Base-by-base conservation (phyloP, 805 yeast genomes). In the Jamesozyma rosinii region DNA sequence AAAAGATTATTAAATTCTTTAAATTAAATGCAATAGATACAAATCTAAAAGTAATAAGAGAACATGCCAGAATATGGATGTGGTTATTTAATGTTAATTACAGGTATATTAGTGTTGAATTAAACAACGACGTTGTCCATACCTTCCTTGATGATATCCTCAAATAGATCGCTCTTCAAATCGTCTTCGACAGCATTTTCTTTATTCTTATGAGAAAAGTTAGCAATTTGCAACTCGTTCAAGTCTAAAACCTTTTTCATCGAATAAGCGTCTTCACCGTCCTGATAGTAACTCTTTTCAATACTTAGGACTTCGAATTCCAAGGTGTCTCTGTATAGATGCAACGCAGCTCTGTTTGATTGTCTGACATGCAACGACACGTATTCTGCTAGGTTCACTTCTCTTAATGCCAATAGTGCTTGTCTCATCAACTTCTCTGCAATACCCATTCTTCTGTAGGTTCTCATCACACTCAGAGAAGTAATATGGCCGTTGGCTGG, bases 261-360 rank as follows among this genome's bases (percentile, higher is more conserved):
- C 34, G 92, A 83, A 63, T 89, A 90, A 14, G 98, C 98, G 65
- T 92, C 97, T 65, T 92, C 98, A 27, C 95, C 95, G 64, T 92
- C 97, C 42, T 89, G 96, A 57, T 92, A 92, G 63, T 92, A 92
- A n/a, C 83, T 75, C 50, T 77, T 81, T 55, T 88, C 96, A 45
- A 92, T 79, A 35, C 81, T 76, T 44, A 83, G 70, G 35, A 86
- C 92, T 61, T 83, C 89, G 61, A 92, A 92, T 47, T 75, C 68
- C 48, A 92, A 71, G 2, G 96, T 83, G 57, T 86, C 94, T 58
- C 82, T 74, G 67, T 92, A 92, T 49, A 92, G 71, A 65, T 88
- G 95, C 54, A 89, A 72, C 3, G 98, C 98, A 9, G 97, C 97
- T 55, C 86, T 68, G 66, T 92, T 92, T 34, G 95, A 82, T 65